Evolutionary conservation across 1,139 yeast genomes (phyloP).

Genomic region (Zhuliangozyma blackwelliae): DNA sequence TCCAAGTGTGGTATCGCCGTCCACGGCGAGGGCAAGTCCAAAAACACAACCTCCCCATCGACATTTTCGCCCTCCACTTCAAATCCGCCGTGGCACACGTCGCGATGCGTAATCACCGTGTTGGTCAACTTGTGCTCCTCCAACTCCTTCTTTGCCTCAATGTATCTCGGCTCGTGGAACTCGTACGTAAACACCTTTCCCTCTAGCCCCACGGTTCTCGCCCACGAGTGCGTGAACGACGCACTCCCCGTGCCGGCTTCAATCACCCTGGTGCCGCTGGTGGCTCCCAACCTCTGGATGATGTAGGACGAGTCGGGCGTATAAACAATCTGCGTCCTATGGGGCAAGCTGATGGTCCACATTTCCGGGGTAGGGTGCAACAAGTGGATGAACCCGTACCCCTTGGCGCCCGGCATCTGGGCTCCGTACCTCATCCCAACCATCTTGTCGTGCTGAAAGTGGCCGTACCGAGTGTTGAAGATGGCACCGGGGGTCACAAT

Average conservation of each 20-base stretch:
- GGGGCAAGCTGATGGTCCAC: conserved; percentile 94
- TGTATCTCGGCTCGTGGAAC: conserved; percentile 79
- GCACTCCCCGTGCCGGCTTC: conserved; percentile 99
- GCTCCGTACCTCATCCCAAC: conserved; percentile 80
- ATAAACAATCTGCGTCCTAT: conserved; percentile 95
- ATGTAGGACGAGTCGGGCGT: conserved; percentile 94
- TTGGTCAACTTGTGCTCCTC: conserved; percentile 61
- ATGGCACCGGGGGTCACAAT: conserved; percentile 53
- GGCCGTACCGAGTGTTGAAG: conserved; percentile 84
- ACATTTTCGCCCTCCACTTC: conserved; percentile 38
- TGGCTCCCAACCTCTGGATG: conserved; percentile 70
- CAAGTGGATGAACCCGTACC: conserved; percentile 83
- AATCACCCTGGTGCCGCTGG: conserved; percentile 73
- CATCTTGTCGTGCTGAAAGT: conserved; percentile 78
- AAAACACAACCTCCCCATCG: conserved; percentile 69
- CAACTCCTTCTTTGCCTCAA: conserved; percentile 77
- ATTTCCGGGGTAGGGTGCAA: conserved; percentile 91
- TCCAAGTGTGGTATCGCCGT: conserved; percentile 79
- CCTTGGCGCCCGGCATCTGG: conserved; percentile 76
- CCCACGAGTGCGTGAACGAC: conserved; percentile 88
- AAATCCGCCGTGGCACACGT: conserved; percentile 89
- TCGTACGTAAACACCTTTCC: conserved; percentile 83
- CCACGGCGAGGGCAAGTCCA: conserved; percentile 98
- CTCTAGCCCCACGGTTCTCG: conserved; percentile 61
- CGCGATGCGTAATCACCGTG: conserved; percentile 74